Conservation (phyloP, 78 protist species). For the Dictyostelium purpureum region DNA sequence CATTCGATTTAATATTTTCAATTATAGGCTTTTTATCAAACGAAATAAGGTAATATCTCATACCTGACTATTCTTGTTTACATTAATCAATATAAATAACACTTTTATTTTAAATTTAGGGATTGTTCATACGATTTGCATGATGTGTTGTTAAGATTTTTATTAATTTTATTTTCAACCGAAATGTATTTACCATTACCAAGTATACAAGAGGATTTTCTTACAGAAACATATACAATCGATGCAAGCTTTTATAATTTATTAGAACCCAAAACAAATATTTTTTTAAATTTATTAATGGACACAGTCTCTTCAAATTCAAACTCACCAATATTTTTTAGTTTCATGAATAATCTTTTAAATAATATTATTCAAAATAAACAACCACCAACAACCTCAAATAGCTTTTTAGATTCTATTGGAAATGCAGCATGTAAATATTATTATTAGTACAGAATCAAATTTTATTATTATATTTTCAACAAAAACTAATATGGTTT, state of each 20-base stretch:
- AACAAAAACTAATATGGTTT: neutral
- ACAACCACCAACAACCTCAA: conserved; percentile 21
- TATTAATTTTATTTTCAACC: conserved; percentile 52
- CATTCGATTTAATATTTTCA: conserved; percentile 39
- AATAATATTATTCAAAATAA: conserved; percentile 29
- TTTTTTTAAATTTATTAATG: conserved; percentile 23
- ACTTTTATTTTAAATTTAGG: neutral
- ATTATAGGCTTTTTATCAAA: conserved; percentile 30
- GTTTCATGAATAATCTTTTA: conserved; percentile 30
- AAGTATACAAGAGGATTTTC: neutral
- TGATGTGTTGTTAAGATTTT: conserved; percentile 30
- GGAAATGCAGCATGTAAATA: conserved; percentile 76
- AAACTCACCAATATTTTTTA: conserved; percentile 17
- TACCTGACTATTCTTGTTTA: neutral
- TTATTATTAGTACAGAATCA: neutral
- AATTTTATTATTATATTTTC: neutral
- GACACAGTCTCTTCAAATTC: conserved; percentile 7
- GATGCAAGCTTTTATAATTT: neutral
- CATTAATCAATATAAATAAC: neutral
- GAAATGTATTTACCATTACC: conserved; percentile 65
- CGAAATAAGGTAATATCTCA: conserved; percentile 45
- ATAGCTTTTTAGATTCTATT: conserved; percentile 40
- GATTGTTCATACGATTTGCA: conserved; percentile 72
- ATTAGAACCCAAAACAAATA: conserved; percentile 2
- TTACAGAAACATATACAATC: neutral